Evolutionary conservation across 169 alveolate genomes (phyloP).

Genomic region (Babesia caballi): DNA sequence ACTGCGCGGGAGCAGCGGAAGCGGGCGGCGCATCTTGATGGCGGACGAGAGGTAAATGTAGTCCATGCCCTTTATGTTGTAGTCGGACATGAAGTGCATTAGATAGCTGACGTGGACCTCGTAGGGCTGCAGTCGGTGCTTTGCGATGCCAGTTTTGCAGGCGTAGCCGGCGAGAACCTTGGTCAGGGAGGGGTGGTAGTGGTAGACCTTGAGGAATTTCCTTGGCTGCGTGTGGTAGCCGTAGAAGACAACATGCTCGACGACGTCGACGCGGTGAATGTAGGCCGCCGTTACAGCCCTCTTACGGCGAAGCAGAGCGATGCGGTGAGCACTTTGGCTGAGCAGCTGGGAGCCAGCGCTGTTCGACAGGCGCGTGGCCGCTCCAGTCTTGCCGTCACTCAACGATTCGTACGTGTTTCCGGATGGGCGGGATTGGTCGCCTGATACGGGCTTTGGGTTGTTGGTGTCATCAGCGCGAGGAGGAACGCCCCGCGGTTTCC

Average conservation of each 20-base stretch:
- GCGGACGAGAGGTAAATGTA: constrained; percentile 23
- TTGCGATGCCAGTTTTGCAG: not conserved
- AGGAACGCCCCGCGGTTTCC: not conserved
- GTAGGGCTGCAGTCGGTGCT: constrained; percentile 18
- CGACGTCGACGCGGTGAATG: constrained; percentile 22
- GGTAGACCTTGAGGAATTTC: constrained; percentile 26
- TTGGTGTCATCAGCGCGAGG: not conserved
- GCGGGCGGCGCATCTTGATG: constrained; percentile 23
- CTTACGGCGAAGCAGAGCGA: not conserved
- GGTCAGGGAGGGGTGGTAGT: constrained; percentile 17
- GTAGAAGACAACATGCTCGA: constrained; percentile 19
- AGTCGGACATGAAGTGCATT: constrained; percentile 27
- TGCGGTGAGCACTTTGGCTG: constrained; percentile 9
- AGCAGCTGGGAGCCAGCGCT: not conserved
- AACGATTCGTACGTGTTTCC: not conserved
- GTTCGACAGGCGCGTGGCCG: not conserved
- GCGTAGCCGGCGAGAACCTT: constrained; percentile 25
- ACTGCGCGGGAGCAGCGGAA: constrained; percentile 10
- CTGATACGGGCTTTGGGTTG: not conserved
- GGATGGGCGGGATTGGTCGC: too few relatives aligned
- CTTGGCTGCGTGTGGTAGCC: constrained; percentile 15
- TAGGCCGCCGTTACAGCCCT: not conserved
- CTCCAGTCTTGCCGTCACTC: not conserved
- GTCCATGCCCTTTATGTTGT: constrained; percentile 27
- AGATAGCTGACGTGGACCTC: constrained; percentile 29